Conservation (phyloP, 1,284 basidiomycete species). For the Cutaneotrichosporon curvatum region DNA sequence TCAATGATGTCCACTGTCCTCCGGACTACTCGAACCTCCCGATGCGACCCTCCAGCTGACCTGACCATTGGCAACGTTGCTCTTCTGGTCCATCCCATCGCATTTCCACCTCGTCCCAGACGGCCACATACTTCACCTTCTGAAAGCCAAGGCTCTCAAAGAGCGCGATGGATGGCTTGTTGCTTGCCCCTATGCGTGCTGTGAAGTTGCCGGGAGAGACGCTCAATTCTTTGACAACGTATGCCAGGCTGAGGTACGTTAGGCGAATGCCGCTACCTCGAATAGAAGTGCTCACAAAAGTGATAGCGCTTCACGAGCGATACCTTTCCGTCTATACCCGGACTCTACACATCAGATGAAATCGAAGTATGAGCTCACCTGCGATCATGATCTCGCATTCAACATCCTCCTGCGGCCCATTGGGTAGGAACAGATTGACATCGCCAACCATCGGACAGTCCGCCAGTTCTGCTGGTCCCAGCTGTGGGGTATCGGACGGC, state of each 20-base stretch:
- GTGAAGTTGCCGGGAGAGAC: slow-evolving; percentile 48
- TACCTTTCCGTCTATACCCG: slow-evolving; percentile 12
- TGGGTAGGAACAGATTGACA: slow-evolving; percentile 32
- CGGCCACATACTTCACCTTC: slow-evolving; percentile 58
- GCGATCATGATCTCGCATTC: slow-evolving; percentile 82
- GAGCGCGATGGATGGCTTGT: slow-evolving; percentile 54
- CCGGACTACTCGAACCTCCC: no score
- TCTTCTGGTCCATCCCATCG: no score
- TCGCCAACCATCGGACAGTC: slow-evolving; percentile 17
- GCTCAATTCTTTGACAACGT: slow-evolving; percentile 25
- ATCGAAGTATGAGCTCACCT: slow-evolving; percentile 44
- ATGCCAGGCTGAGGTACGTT: slow-evolving; percentile 38
- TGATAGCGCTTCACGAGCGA: slow-evolving; percentile 59
- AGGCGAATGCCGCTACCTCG: background rate
- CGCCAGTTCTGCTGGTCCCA: slow-evolving; percentile 26
- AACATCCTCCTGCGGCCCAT: slow-evolving; percentile 51
- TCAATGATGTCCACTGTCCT: no score
- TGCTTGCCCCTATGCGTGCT: slow-evolving; percentile 54
- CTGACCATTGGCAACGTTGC: no score
- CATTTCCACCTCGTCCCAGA: slow-evolving; percentile 71
- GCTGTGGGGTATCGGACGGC: background rate
- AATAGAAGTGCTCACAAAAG: slow-evolving; percentile 54
- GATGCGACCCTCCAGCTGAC: no score
- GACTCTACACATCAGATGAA: slow-evolving; percentile 1
- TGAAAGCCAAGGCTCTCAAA: slow-evolving; percentile 65